Evolutionary conservation across 495 filamentous ascomycete genomes (phyloP), one percentile per base, ranked within the genome.

Genomic region (Pseudomonodictys pantanalensis): DNA sequence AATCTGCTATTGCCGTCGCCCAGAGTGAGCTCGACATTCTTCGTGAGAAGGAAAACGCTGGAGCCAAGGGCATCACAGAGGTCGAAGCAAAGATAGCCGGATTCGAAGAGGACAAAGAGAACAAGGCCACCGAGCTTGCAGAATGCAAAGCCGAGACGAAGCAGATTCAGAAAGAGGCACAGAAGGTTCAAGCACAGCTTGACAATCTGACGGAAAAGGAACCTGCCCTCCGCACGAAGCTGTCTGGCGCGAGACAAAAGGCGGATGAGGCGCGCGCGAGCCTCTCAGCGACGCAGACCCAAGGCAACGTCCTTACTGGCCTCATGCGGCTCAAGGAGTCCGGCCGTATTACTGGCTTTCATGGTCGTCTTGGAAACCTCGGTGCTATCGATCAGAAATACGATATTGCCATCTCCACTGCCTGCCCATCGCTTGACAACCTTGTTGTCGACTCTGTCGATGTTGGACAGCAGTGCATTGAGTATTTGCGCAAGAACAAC

Each of bases 401-500:
- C 69, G 95, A 98, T 67, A 83, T 97, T 32, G 93, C 93, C 4
- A 97, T 98, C 52, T 98, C 93, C 3, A 97, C 93, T 0, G 95
- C 93, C 12, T 98, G 95, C 64, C 86, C 89, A 56, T 79, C 86
- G 12, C 82, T 98, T 17, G 89, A 97, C 66, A 96, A 97, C 63
- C 87, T 98, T 67, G 91, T 98, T 10, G 93, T 96, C 6, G 93
- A 97, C 60, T 90, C 90, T 0, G 90, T 97, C 6, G 91, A 97
- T 67, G 88, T 88, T 44, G 95, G 91, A 48, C 92, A 97, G 71
- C 91, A 97, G 67, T 97, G 95, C 71, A 96, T 98, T 66, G 92
- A 97, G 64, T 92, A 97, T 69, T 80, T 98, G 17, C 85, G 93
- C 23, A 97, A 97, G 77, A 97, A 95, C 62, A 96, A 96, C 67